A percentile compares a stretch with the other conserved stretches of the same genome.
Conservation (phyloP, 1,284 basidiomycete species). For the Vanrija sp. region DNA sequence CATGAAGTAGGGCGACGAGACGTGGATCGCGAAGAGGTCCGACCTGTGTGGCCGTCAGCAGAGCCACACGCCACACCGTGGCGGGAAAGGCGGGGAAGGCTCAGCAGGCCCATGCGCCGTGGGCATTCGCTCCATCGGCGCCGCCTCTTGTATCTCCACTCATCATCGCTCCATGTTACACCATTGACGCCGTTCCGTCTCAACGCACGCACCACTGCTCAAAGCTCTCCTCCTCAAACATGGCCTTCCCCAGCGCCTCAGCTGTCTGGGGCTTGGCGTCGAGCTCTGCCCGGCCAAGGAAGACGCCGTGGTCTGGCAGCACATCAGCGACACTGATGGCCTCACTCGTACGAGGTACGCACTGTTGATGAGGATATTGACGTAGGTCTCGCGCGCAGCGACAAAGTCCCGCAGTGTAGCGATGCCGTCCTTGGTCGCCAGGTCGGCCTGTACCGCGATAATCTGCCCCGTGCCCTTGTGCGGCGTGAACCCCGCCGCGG, state of each 20-base stretch:
- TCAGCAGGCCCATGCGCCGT: no score
- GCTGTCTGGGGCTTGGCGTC: constrained; percentile 34
- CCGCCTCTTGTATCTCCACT: no score
- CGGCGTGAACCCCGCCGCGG: constrained; percentile 25
- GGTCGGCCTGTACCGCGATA: constrained; percentile 40
- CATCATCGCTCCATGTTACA: no score
- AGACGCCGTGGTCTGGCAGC: constrained; percentile 42
- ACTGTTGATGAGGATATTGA: constrained; percentile 41
- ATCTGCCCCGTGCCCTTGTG: constrained; percentile 27
- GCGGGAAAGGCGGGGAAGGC: no score
- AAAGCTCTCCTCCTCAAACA: constrained; percentile 44
- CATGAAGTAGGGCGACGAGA: constrained; percentile 44
- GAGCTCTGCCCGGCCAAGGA: constrained; percentile 27
- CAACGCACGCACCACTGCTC: constrained; percentile 32
- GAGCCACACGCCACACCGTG: no score
- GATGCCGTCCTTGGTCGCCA: constrained; percentile 43
- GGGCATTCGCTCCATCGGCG: no score
- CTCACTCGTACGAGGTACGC: no score
- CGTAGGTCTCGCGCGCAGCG: constrained; percentile 19
- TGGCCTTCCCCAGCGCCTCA: constrained; percentile 39
- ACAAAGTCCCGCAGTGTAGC: background rate
- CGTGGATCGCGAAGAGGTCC: constrained; percentile 43
- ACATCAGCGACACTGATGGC: no score
- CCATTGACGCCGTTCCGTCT: no score
- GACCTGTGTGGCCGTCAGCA: background rate